Evolutionary conservation across 495 filamentous ascomycete species (phyloP).

Genomic region (Xylaria longipes): DNA sequence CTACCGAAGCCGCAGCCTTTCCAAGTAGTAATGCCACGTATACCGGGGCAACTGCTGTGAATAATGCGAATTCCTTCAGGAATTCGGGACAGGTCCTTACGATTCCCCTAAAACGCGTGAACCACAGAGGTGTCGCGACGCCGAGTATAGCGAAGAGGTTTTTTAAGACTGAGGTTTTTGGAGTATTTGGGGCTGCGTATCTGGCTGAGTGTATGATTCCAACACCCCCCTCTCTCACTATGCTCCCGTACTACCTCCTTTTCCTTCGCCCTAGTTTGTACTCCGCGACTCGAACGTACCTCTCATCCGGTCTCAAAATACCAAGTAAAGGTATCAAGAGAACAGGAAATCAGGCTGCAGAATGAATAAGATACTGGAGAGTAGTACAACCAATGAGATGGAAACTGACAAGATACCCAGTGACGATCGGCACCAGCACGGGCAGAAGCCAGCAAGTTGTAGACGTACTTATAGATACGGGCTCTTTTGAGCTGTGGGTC

Average conservation of each 20-base stretch:
- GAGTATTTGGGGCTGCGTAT: constrained; percentile 39
- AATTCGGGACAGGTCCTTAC: constrained; percentile 28
- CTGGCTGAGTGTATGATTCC: constrained; percentile 37
- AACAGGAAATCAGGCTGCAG: no score
- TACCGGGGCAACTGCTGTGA: not conserved
- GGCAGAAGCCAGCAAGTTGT: constrained; percentile 39
- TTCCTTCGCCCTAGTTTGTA: not conserved
- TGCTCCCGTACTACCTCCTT: not conserved
- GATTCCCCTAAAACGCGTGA: constrained; percentile 32
- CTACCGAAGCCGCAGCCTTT: not conserved
- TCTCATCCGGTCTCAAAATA: not conserved
- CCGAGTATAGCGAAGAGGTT: constrained; percentile 35
- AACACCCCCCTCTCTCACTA: not conserved
- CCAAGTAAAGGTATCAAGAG: not conserved
- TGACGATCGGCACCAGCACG: constrained; percentile 34
- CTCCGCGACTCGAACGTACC: not conserved
- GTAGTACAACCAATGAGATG: not conserved
- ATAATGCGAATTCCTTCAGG: constrained; percentile 22
- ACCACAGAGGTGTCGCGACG: constrained; percentile 33
- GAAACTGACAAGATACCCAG: constrained; percentile 19
- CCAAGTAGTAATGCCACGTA: not conserved
- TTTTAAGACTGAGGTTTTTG: constrained; percentile 36
- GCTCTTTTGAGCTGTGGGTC: constrained; percentile 54
- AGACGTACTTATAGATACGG: constrained; percentile 53
- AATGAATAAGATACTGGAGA: not conserved